These are phyloP conservation scores for Epichloe baconii DNA, from an alignment of 2,329 filamentous ascomycete genomes.

Conservation along the genomic window DNA sequence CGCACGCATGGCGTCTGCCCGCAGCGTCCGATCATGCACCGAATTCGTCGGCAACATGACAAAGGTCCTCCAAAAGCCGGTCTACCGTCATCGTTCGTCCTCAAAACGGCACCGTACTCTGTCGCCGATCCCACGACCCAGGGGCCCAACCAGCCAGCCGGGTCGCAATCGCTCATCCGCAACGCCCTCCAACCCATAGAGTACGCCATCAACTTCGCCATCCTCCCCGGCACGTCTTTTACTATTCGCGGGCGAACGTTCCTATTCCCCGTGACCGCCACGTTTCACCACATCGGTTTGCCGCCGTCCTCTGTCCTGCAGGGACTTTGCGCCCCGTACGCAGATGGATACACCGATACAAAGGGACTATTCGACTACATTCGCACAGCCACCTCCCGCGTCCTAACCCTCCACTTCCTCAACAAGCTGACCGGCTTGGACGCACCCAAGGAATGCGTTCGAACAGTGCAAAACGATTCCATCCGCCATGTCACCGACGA, in stretches of 20 bases:
- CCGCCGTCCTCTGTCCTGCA: slow-evolving; percentile 24
- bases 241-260: slow-evolving; percentile 32
- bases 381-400: slow-evolving; percentile 27
- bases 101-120: slow-evolving; percentile 24
- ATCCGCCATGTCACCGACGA: slow-evolving; percentile 18
- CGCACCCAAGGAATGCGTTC: slow-evolving; percentile 14
- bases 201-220: slow-evolving; percentile 29
- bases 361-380: slow-evolving; percentile 33
- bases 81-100: slow-evolving; percentile 28
- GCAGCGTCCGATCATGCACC: slow-evolving; percentile 25
- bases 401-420: slow-evolving; percentile 24
- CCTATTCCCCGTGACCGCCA: slow-evolving; percentile 29
- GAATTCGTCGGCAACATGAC: slow-evolving; percentile 31
- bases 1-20: slow-evolving; percentile 32
- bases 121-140: slow-evolving; percentile 15
- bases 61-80: slow-evolving; percentile 32
- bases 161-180: slow-evolving; percentile 32
- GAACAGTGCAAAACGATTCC: slow-evolving; percentile 19
- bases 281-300: slow-evolving; percentile 30
- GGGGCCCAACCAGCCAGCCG: slow-evolving; percentile 24
- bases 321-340: slow-evolving; percentile 28
- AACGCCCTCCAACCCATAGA: slow-evolving; percentile 28
- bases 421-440: slow-evolving; percentile 9
- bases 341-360: slow-evolving; percentile 31
- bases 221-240: slow-evolving; percentile 30